phyloP scores from a whole-genome alignment of 345 rosid genomes.

The Alliaria petiolata region DNA sequence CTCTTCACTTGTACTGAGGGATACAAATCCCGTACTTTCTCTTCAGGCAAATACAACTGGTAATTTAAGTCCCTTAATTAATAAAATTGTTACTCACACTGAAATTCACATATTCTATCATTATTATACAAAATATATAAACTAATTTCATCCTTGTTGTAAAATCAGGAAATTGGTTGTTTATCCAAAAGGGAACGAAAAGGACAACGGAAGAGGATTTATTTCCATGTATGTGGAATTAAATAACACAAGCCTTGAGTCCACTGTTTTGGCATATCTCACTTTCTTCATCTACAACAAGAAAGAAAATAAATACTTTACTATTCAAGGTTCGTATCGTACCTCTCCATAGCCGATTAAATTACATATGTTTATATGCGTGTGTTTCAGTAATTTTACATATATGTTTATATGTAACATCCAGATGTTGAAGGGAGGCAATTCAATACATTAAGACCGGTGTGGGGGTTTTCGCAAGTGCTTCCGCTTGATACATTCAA shows the following conservation, averaged over 20 bases:
- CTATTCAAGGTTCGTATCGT: neutral
- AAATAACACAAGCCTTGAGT: neutral
- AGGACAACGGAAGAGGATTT: neutral
- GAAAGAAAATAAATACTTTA: neutral
- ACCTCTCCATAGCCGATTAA: neutral
- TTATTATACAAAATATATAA: no score
- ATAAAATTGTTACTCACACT: no score
- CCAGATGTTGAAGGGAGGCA: neutral
- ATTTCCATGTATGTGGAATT: neutral
- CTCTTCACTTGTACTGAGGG: neutral
- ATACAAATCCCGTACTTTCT: slow-evolving; percentile 14
- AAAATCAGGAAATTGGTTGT: neutral
- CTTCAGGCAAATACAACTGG: slow-evolving; percentile 16
- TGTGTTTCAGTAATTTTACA: neutral
- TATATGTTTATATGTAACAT: neutral
- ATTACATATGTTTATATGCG: neutral
- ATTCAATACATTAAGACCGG: neutral
- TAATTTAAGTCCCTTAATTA: no score
- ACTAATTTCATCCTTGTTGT: neutral
- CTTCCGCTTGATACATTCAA: neutral
- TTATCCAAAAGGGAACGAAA: neutral
- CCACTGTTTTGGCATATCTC: neutral
- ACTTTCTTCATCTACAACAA: neutral
- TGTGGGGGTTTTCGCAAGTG: neutral
- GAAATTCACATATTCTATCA: no score